phyloP scores from a whole-genome alignment of 129 eudicot genomes.

The Lactuca saligna region DNA sequence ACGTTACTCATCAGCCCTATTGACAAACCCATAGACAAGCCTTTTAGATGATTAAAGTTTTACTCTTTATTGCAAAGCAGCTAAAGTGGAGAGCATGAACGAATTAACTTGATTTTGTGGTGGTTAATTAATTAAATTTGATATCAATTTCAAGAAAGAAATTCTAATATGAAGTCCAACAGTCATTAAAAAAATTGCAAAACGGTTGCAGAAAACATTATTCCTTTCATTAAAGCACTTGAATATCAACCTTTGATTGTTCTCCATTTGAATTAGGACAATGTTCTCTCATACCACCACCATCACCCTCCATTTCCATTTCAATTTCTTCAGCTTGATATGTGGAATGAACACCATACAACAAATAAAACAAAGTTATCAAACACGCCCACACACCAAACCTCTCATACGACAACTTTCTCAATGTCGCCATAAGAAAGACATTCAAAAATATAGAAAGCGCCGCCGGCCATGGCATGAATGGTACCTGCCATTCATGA shows the following conservation, averaged over 20 bases:
- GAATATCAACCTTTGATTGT: conserved; percentile 52
- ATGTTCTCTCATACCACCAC: conserved; percentile 22
- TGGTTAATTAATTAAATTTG: not conserved
- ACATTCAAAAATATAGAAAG: conserved; percentile 64
- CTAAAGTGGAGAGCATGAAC: too few species aligned
- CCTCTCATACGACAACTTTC: conserved; percentile 51
- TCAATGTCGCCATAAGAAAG: conserved; percentile 65
- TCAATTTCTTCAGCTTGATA: conserved; percentile 57
- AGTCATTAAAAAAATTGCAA: conserved; percentile 8
- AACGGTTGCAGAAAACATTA: not conserved
- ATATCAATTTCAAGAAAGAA: not conserved
- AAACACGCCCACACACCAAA: conserved; percentile 77
- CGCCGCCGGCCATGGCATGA: conserved; percentile 86
- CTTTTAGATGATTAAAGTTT: too few species aligned
- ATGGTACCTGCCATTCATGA: conserved; percentile 61
- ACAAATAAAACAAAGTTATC: conserved; percentile 56
- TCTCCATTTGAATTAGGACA: conserved; percentile 34
- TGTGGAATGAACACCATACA: conserved; percentile 81
- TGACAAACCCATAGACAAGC: too few species aligned
- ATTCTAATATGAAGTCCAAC: not conserved
- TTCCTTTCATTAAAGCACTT: conserved; percentile 34
- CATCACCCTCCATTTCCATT: conserved; percentile 27
- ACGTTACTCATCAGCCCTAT: too few species aligned
- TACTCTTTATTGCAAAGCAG: not conserved
- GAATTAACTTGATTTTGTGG: not conserved